phyloP scores from a whole-genome alignment of 176 grass and related monocot species.

The bread wheat (Triticum aestivum) region DNA sequence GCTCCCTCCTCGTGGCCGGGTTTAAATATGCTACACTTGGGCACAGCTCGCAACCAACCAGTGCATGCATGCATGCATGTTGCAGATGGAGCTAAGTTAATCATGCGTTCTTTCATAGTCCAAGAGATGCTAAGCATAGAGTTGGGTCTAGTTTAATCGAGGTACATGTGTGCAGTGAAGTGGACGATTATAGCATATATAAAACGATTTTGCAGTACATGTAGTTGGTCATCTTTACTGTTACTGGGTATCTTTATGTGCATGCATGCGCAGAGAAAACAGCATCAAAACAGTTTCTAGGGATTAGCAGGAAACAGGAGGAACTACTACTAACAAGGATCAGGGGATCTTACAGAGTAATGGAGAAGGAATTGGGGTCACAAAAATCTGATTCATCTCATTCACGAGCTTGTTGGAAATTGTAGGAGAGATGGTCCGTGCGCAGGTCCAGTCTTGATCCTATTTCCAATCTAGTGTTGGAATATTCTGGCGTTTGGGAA shows the following conservation, averaged over 20 bases:
- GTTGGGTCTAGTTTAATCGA: neutral
- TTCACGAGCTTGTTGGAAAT: constrained; percentile 42
- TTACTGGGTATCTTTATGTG: constrained; percentile 20
- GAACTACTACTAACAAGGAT: neutral
- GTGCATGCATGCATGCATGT: constrained; percentile 13
- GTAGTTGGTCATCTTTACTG: constrained; percentile 14
- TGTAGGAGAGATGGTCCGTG: constrained; percentile 23
- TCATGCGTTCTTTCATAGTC: neutral
- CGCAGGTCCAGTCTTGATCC: constrained; percentile 43
- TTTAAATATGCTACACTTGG: constrained; percentile 31
- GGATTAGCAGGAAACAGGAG: constrained; percentile 12
- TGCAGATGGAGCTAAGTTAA: neutral
- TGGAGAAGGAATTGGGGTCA: constrained; percentile 12
- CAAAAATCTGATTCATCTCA: constrained; percentile 25
- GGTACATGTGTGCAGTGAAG: neutral
- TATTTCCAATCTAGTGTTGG: constrained; percentile 4
- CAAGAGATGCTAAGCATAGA: constrained; percentile 37
- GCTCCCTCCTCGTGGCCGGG: constrained; percentile 28
- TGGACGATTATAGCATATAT: neutral
- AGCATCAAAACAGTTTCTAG: constrained; percentile 9
- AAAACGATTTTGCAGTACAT: neutral
- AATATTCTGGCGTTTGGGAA: constrained; percentile 46
- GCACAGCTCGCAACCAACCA: constrained; percentile 4
- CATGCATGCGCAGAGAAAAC: constrained; percentile 7
- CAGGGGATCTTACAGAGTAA: constrained; percentile 5